Evolutionary conservation across 2,329 filamentous ascomycete genomes (phyloP).

Genomic region (Exophiala phaeomuriformis): DNA sequence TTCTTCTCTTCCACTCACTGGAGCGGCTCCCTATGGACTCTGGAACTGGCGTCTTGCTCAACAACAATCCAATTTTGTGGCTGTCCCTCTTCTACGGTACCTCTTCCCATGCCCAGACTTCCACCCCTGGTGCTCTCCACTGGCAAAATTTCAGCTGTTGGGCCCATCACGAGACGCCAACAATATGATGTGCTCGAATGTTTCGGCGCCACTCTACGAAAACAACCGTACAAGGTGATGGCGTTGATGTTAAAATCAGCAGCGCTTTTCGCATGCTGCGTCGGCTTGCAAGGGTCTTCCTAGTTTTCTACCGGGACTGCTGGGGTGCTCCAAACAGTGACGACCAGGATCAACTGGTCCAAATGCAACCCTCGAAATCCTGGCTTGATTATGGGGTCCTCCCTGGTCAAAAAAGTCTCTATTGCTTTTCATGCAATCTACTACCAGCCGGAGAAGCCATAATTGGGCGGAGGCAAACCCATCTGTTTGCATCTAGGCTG

Average conservation of each 20-base stretch:
- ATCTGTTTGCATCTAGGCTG: background rate
- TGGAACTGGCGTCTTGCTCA: too few species aligned
- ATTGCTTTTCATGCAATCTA: background rate
- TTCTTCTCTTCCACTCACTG: too few species aligned
- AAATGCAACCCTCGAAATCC: too few species aligned
- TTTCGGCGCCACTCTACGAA: background rate
- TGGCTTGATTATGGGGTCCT: too few species aligned
- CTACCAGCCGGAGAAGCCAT: background rate
- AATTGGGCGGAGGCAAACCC: background rate
- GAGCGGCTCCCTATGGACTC: too few species aligned
- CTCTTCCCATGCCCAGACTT: too few species aligned
- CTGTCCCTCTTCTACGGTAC: too few species aligned
- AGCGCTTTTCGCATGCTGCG: background rate
- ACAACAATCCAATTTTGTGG: too few species aligned
- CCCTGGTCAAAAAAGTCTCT: too few species aligned
- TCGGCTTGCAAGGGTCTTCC: background rate
- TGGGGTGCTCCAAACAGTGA: too few species aligned
- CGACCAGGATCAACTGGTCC: too few species aligned
- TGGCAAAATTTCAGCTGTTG: background rate
- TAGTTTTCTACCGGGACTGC: too few species aligned
- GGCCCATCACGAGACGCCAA: background rate
- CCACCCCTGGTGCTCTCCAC: background rate
- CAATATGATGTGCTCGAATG: background rate
- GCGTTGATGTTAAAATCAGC: background rate
- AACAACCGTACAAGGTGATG: background rate